These are phyloP conservation scores for Hemisphaericaspora lyxosophila DNA, from an alignment of 1,139 yeast genomes.

Conservation along the genomic window DNA sequence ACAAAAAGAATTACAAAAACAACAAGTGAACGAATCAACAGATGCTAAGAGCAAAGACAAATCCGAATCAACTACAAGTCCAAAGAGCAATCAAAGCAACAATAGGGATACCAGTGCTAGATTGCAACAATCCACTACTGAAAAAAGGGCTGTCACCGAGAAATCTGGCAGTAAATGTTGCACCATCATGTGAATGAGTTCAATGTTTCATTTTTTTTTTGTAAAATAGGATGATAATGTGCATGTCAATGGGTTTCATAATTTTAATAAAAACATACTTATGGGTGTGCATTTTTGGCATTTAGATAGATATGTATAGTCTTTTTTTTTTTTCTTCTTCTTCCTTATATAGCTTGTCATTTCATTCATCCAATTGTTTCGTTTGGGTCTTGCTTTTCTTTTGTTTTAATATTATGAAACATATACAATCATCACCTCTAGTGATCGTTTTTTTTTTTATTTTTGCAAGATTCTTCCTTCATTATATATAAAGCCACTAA, in stretches of 20 bases:
- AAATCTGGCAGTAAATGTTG: constrained; percentile 19
- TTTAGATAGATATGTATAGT: too few species aligned
- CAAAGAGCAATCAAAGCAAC: background rate
- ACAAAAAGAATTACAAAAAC: constrained; percentile 22
- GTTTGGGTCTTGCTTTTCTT: too few species aligned
- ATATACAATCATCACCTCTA: too few species aligned
- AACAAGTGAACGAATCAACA: constrained; percentile 8
- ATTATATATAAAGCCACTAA: too few species aligned
- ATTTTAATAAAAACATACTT: too few species aligned
- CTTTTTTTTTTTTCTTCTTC: too few species aligned
- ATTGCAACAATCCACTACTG: constrained; percentile 14
- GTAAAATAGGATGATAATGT: background rate
- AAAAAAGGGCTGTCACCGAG: background rate
- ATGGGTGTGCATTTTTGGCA: too few species aligned
- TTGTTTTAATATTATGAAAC: too few species aligned
- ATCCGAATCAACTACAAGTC: background rate
- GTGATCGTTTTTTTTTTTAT: too few species aligned
- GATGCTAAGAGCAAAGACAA: constrained; percentile 2
- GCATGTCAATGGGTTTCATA: background rate
- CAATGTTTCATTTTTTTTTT: background rate
- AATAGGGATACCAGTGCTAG: constrained; percentile 7
- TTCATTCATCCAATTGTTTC: too few species aligned
- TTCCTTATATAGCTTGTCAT: too few species aligned
- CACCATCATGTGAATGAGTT: constrained; percentile 16
- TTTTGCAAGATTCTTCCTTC: too few species aligned